Evolutionary conservation across 805 yeast species (phyloP).

Genomic region (Pichia paraexigua): DNA sequence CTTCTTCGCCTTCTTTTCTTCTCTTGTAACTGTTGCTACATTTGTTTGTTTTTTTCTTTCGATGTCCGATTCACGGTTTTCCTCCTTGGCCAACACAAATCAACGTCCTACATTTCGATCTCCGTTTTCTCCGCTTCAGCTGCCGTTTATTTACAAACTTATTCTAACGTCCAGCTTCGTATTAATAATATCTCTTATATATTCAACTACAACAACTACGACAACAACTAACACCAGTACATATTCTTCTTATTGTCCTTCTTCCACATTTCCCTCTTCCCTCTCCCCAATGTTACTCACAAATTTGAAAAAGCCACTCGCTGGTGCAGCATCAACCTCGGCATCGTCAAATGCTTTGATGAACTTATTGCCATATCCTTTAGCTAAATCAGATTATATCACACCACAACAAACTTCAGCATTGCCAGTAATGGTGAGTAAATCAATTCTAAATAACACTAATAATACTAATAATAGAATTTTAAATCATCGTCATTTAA

Average conservation of each 20-base stretch:
- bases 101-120: neutral
- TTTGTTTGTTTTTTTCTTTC: neutral
- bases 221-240: neutral
- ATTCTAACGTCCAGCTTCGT: neutral
- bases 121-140: neutral
- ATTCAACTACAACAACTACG: neutral
- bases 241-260: neutral
- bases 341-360: neutral
- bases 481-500: constrained; percentile 17
- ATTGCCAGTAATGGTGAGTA: neutral
- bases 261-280: neutral
- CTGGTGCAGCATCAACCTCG: neutral
- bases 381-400: neutral
- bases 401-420: neutral
- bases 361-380: neutral
- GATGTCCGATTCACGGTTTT: neutral
- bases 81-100: neutral
- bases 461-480: constrained; percentile 11
- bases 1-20: neutral
- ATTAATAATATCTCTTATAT: neutral
- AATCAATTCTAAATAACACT: neutral
- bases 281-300: neutral
- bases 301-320: neutral
- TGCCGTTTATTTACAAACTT: no score
- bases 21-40: neutral